phyloP scores from a whole-genome alignment of 2,329 filamentous ascomycete species.

The Alternaria longipes region DNA sequence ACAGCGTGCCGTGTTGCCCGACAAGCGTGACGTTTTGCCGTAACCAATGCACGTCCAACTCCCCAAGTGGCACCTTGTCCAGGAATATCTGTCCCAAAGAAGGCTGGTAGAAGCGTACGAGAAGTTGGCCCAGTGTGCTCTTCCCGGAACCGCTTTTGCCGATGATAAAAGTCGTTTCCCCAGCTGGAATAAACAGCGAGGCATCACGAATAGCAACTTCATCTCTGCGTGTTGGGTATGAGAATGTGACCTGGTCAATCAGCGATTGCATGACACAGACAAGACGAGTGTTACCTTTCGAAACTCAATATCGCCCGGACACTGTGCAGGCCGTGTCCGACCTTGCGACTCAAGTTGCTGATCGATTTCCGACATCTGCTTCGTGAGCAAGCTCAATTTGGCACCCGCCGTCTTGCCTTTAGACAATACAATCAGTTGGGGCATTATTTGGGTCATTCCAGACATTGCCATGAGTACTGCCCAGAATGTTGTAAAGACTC shows the following conservation, averaged over 20 bases:
- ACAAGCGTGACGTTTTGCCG: constrained; percentile 80
- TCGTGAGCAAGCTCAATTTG: constrained; percentile 63
- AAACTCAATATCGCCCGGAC: constrained; percentile 74
- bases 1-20: constrained; percentile 82
- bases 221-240: constrained; percentile 76
- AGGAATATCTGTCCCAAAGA: constrained; percentile 71
- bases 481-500: constrained; percentile 86
- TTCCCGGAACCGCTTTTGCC: constrained; percentile 92
- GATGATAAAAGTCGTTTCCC: constrained; percentile 80
- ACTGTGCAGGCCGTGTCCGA: constrained; percentile 50
- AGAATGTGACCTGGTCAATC: constrained; percentile 73
- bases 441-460: constrained; percentile 75
- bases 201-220: constrained; percentile 68
- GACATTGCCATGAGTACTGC: constrained; percentile 79
- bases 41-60: constrained; percentile 75
- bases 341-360: constrained; percentile 24
- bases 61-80: constrained; percentile 70
- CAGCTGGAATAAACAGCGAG: constrained; percentile 74
- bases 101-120: constrained; percentile 80
- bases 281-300: constrained; percentile 64
- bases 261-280: constrained; percentile 1
- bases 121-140: constrained; percentile 82
- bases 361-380: constrained; percentile 44
- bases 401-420: constrained; percentile 80
- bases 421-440: constrained; percentile 78